Evolutionary conservation across 2,329 filamentous ascomycete genomes (phyloP), one percentile per base, ranked within the genome.

Genomic region (Hypoxylon sp.): DNA sequence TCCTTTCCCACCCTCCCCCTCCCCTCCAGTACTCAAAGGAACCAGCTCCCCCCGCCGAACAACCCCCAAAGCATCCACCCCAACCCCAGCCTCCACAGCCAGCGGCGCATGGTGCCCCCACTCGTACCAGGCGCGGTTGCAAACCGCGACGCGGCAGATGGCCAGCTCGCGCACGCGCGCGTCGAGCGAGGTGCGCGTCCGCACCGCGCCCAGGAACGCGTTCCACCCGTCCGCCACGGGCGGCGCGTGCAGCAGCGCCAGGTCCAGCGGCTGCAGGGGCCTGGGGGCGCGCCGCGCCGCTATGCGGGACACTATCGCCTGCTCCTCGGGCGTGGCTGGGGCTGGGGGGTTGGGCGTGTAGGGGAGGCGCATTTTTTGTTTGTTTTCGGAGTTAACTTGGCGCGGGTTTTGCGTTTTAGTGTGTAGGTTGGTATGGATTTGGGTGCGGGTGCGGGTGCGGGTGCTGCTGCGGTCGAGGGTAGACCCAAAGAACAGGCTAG

Each of bases 81-180:
- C 78, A 4, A 92, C 83, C 4, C 89, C 89, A 0, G 84, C 89
- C 18, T 80, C 80, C 7, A 82, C 80, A 3, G 85, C 84, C 12
- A 95, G 82, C 1, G 92, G 92, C 14, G 89, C 89, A 75, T 97
- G 93, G 57, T 92, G 87, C 33, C 81, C 85, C 93, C 92, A 96
- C 78, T 97, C 93, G 78, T 93, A 96, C 88, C 91, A 93, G 1
- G 93, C 93, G 16, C 84, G 79, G 78, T 96, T 97, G 72, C 93
- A 85, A 14, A 91, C 89, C 11, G 93, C 93, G 12, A 96, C 91
- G 50, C 93, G 86, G 73, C 88, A 93, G 71, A 97, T 94, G 69
- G 91, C 90, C 16, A 94, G 82, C 81, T 97, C 93, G 70, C 91
- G 88, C 55, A 93, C 74, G 70, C 86, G 83, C 50, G 82, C 83